Evolutionary conservation across 2,329 filamentous ascomycete species (phyloP), one percentile per base, ranked within the genome.

Genomic region (Fusarium neocosmosporiellum): DNA sequence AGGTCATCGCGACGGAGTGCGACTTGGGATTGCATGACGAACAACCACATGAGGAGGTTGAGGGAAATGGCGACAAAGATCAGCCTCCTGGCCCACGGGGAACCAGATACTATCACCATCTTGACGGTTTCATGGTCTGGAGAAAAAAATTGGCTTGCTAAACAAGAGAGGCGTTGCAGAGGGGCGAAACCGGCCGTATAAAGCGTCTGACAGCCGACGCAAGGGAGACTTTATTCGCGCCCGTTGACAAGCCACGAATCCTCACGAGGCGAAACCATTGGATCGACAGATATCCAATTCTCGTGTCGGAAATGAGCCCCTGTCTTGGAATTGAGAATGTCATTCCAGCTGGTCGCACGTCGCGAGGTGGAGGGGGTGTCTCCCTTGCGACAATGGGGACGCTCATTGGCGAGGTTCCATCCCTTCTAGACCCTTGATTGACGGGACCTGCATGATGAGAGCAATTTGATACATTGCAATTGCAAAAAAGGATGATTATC

Each of bases 101-200:
- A 73, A 5, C 71, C 71, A 6, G 71, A 73, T 20, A 73, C n/a
- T 14, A 65, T 33, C 33, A 73, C 71, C 71, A 73, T 73, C 29
- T 24, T 64, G 57, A 31, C 27, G 34, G 11, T 36, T 36, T 53
- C 46, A n/a, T 7, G 18, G 20, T 43, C 16, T 14, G 7, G 3
- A 53, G 10, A 22, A 48, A 18, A 18, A 18, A 29, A 31, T 27
- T 48, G 43, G 18, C 46, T 29, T n/a, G 18, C 10, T 13, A 14
- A 24, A 39, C 39, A 24, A 27, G 46, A 50, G 36, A 41, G 37
- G 67, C 11, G 53, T n/a, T 33, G 65, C 53, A 36, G 33, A 48
- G 46, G 18, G 63, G 59, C 41, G 63, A 43, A 66, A 22, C 37
- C 53, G 11, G 31, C 8, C 24, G 60, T 73, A 73, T 73, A 73